Base-by-base conservation (phyloP, 768 basidiomycete species). In the Suillus variegatus region DNA sequence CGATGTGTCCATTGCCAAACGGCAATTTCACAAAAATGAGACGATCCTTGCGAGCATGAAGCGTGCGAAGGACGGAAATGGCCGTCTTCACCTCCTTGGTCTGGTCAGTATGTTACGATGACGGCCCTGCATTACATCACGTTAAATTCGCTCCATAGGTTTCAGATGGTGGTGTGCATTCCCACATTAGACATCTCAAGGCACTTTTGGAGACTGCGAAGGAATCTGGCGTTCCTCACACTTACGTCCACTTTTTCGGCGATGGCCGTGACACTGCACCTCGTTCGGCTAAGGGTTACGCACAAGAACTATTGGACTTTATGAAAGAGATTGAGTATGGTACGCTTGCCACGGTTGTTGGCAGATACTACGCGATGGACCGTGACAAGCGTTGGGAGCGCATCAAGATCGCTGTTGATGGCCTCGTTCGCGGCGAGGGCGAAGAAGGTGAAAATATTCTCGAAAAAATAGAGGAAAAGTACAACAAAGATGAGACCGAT, bases 91-190 rank as follows among this genome's bases (percentile, higher is more conserved):
- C 77, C 80, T 96, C n/a, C 80, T 95, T 61, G 95, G 95, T 65
- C 82, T 97, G 73, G 92, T 96, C 74, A 62, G 85, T 78, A 54
- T 58, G 20, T 55, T 13, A 64, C 16, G 32, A 58, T 20, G 18
- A 18, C 6, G 18, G 25, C 25, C 5, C 10, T 60, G 12, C 46
- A 62, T 16, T 12, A 8, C 43, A 36, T 35, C n/a, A 22, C 22
- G 16, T 38, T 35, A 65, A 63, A 44, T 47, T 36, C 20, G 35
- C 38, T 43, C 6, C 56, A 3, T 69, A 95, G 93, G 82, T 95
- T 61, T 97, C 95, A 16, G 95, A 98, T 69, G 95, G 95, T 38
- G 95, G 95, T 70, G 95, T 97, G n/a, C 96, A 97, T 80, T 97
- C 96, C 1, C 95, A 97, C 77, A 97, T 94, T 75, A 85, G 77